Conservation (phyloP, 2,329 filamentous ascomycete genomes). For the Pseudogymnoascus sp. region DNA sequence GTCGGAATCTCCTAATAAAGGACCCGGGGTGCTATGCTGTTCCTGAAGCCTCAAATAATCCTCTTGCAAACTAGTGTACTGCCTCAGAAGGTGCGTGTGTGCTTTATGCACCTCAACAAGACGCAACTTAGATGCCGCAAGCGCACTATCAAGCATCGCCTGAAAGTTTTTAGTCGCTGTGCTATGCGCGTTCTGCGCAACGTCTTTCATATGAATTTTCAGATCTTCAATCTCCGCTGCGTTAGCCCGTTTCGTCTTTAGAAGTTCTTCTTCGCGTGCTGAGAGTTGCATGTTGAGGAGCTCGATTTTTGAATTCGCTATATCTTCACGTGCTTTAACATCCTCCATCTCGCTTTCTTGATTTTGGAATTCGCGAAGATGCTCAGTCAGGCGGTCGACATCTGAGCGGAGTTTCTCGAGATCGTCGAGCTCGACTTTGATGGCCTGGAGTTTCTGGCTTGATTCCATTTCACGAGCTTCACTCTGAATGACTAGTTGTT, state of each 20-base stretch:
- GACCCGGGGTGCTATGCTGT: slow-evolving; percentile 26
- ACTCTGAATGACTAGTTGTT: slow-evolving; percentile 56
- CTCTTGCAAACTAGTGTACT: slow-evolving; percentile 43
- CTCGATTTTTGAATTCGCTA: slow-evolving; percentile 52
- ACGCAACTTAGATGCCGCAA: slow-evolving; percentile 40
- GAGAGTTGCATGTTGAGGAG: slow-evolving; percentile 51
- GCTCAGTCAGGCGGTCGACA: slow-evolving; percentile 51
- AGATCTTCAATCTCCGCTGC: slow-evolving; percentile 41
- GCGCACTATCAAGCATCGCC: slow-evolving; percentile 40
- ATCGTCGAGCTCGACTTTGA: slow-evolving; percentile 54
- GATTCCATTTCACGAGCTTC: slow-evolving; percentile 61
- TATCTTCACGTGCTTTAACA: slow-evolving; percentile 49
- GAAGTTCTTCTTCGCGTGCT: slow-evolving; percentile 42
- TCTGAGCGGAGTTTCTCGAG: slow-evolving; percentile 52
- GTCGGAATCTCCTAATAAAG: slow-evolving; percentile 11
- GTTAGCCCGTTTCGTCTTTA: slow-evolving; percentile 35
- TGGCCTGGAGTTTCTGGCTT: slow-evolving; percentile 55
- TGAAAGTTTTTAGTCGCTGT: slow-evolving; percentile 26
- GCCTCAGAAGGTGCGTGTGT: slow-evolving; percentile 41
- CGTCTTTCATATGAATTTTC: slow-evolving; percentile 25
- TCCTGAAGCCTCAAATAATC: slow-evolving; percentile 31
- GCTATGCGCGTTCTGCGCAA: slow-evolving; percentile 25
- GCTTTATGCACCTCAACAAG: slow-evolving; percentile 43
- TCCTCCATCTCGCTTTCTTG: slow-evolving; percentile 53
- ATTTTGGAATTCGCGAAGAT: slow-evolving; percentile 56